These are phyloP conservation scores for Papiliotrema laurentii DNA, from an alignment of 1,284 basidiomycete species.

Conservation along the genomic window DNA sequence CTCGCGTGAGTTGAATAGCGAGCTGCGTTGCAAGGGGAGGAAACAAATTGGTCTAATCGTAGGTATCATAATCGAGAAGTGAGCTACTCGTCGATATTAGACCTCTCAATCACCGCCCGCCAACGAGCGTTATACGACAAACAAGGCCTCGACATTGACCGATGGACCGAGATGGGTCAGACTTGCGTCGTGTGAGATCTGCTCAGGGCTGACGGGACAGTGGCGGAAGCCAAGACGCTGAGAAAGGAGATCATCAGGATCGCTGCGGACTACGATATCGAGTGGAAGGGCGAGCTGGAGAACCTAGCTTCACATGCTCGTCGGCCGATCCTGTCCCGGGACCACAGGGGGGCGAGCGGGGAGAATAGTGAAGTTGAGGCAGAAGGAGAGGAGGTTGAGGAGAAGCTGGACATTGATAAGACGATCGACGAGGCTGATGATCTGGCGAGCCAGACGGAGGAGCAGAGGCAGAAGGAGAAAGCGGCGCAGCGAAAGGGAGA, in stretches of 20 bases:
- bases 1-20: slow-evolving; percentile 26
- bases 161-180: slow-evolving; percentile 54
- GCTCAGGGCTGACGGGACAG: slow-evolving; percentile 27
- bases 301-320: slow-evolving; percentile 13
- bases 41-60: neutral
- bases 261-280: slow-evolving; percentile 59
- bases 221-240: slow-evolving; percentile 54
- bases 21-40: too few species aligned
- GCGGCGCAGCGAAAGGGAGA: slow-evolving; percentile 27
- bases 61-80: slow-evolving; percentile 65
- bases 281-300: slow-evolving; percentile 46
- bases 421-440: slow-evolving; percentile 43
- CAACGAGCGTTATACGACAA: slow-evolving; percentile 57
- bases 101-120: slow-evolving; percentile 56
- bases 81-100: slow-evolving; percentile 61
- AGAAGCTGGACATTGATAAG: slow-evolving; percentile 35
- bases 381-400: slow-evolving; percentile 7
- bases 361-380: slow-evolving; percentile 5
- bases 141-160: slow-evolving; percentile 61
- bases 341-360: neutral
- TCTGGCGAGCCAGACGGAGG: slow-evolving; percentile 29
- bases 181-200: neutral
- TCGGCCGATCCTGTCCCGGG: neutral
- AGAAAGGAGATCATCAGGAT: slow-evolving; percentile 58
- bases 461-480: slow-evolving; percentile 22